Conservation (phyloP, 2,329 filamentous ascomycete genomes). For the Fusarium coicis region DNA sequence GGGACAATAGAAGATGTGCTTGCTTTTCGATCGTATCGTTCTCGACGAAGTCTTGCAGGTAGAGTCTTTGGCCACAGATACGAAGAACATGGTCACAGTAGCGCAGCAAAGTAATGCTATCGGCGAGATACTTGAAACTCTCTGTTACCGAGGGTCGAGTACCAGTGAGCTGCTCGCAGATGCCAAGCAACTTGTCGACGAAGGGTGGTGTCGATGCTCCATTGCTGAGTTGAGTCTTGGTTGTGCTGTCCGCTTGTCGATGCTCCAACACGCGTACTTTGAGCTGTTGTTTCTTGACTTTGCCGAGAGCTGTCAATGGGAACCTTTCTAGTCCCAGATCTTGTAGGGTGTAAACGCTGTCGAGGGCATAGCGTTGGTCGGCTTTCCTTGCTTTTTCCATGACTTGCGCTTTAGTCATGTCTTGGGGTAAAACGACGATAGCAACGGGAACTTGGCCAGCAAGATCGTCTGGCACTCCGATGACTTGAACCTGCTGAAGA, state of each 20-base stretch:
- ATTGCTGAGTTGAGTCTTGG: not conserved
- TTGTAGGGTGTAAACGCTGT: slow-evolving; percentile 53
- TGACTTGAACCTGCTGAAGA: slow-evolving; percentile 49
- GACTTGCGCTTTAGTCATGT: slow-evolving; percentile 48
- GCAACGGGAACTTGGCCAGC: slow-evolving; percentile 61
- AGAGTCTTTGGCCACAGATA: slow-evolving; percentile 44
- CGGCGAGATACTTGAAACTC: slow-evolving; percentile 45
- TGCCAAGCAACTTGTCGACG: slow-evolving; percentile 30
- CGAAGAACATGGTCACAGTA: slow-evolving; percentile 50
- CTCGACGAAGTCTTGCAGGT: slow-evolving; percentile 49
- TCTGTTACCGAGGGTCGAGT: slow-evolving; percentile 41
- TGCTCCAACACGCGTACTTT: slow-evolving; percentile 37
- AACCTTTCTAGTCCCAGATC: slow-evolving; percentile 54
- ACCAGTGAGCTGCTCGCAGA: slow-evolving; percentile 49
- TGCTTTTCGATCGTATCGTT: slow-evolving; percentile 49
- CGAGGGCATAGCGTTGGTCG: slow-evolving; percentile 54
- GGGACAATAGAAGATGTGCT: slow-evolving; percentile 41
- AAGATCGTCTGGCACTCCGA: slow-evolving; percentile 56
- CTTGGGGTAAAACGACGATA: slow-evolving; percentile 50
- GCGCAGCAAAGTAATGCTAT: slow-evolving; percentile 53
- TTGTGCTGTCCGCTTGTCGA: not conserved
- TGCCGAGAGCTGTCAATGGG: slow-evolving; percentile 57
- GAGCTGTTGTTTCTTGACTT: slow-evolving; percentile 56
- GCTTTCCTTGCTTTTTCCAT: slow-evolving; percentile 44
- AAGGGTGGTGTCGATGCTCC: slow-evolving; percentile 11